phyloP scores from a whole-genome alignment of 371 early-diverging fungal genomes.

The Lichtheimia corymbifera region DNA sequence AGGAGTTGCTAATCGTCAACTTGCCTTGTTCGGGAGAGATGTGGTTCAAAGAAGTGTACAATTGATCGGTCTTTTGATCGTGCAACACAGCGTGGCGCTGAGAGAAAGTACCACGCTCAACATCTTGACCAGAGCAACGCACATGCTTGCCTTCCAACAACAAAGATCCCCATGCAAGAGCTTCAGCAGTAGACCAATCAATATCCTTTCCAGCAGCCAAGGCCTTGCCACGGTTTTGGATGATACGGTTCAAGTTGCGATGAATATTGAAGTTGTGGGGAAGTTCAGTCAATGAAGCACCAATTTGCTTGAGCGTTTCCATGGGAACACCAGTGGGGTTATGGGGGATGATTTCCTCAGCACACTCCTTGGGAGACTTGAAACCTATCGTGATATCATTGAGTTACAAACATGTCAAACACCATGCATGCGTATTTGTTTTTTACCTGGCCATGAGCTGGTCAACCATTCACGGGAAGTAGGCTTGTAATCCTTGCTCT shows the following conservation, averaged over 20 bases:
- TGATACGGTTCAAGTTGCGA: conserved; percentile 82
- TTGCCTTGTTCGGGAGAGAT: conserved; percentile 80
- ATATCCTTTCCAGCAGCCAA: conserved; percentile 76
- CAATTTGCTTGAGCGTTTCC: conserved; percentile 80
- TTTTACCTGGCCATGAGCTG: conserved; percentile 79
- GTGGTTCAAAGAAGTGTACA: conserved; percentile 81
- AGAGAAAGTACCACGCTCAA: conserved; percentile 98
- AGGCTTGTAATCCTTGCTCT: conserved; percentile 88
- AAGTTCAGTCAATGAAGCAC: conserved; percentile 74
- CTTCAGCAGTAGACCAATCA: conserved; percentile 97
- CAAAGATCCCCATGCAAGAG: conserved; percentile 91
- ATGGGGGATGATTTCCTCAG: conserved; percentile 65
- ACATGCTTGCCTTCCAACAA: conserved; percentile 90
- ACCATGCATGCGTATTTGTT: no score
- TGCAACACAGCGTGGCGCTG: conserved; percentile 95
- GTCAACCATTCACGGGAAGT: conserved; percentile 93
- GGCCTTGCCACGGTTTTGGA: conserved; percentile 81
- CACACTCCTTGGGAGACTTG: conserved; percentile 85
- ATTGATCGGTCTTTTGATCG: conserved; percentile 80
- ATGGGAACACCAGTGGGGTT: conserved; percentile 80
- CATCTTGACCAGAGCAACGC: conserved; percentile 95
- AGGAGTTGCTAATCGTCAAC: conserved; percentile 94
- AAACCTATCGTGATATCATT: conserved; percentile 19
- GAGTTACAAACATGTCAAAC: not conserved
- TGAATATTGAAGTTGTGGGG: conserved; percentile 90